Percentiles rank a stretch among this genome's conserved stretches.
phyloP scores from a whole-genome alignment of 148 eudicot species.

The Silene uniflora region DNA sequence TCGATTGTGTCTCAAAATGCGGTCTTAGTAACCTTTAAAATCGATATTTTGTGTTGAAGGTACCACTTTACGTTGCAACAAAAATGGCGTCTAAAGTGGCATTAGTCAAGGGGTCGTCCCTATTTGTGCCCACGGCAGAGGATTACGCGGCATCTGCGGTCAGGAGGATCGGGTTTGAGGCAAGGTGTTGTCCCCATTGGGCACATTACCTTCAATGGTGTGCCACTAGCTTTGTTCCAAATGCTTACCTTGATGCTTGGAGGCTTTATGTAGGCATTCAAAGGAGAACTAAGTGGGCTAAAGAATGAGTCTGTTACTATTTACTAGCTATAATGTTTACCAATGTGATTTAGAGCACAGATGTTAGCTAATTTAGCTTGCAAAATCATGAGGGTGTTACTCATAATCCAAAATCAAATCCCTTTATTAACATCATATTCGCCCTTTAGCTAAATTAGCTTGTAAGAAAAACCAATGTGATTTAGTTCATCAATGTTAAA shows the following conservation, averaged over 20 bases:
- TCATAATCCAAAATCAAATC: no score
- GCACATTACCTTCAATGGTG: conserved; percentile 63
- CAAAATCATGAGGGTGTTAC: no score
- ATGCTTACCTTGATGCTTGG: conserved; percentile 48
- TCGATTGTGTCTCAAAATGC: neutral
- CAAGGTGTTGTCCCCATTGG: conserved; percentile 49
- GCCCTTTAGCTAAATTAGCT: no score
- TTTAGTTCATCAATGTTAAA: no score
- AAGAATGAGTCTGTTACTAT: no score
- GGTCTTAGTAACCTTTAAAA: neutral
- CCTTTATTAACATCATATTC: no score
- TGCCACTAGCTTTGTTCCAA: conserved; percentile 40
- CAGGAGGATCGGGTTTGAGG: conserved; percentile 40
- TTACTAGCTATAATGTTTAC: no score
- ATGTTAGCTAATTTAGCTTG: no score
- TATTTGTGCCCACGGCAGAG: conserved; percentile 45
- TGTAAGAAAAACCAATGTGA: no score
- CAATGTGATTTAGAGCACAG: no score
- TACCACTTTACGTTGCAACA: conserved; percentile 55
- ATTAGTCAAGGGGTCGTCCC: conserved; percentile 31
- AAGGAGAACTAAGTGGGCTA: conserved; percentile 7
- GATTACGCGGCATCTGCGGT: conserved; percentile 41
- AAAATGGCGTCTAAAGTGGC: conserved; percentile 46
- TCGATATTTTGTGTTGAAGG: conserved; percentile 32
- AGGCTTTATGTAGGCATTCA: conserved; percentile 45